Percentiles rank a stretch among this genome's conserved stretches.
phyloP scores from a whole-genome alignment of 192 early-diverging fungal species.

The Funneliformis mosseae region DNA sequence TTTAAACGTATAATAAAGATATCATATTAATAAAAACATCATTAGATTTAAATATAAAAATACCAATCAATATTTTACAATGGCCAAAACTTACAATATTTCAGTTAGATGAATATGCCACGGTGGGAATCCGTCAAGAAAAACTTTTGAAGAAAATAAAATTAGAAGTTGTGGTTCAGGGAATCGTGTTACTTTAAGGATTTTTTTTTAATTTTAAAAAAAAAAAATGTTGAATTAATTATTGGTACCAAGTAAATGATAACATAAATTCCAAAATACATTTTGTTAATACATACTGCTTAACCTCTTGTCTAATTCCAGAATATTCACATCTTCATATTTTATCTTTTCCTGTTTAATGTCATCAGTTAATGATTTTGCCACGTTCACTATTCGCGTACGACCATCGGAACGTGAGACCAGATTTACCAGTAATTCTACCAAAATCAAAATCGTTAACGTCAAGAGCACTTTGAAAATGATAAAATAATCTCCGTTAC shows the following conservation, averaged over 20 bases:
- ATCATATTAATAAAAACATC: not conserved
- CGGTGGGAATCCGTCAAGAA: constrained; percentile 47
- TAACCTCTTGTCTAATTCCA: constrained; percentile 18
- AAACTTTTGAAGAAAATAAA: constrained; percentile 44
- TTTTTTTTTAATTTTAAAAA: not conserved
- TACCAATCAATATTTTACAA: not conserved
- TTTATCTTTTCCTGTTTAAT: constrained; percentile 4
- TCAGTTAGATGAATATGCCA: constrained; percentile 51
- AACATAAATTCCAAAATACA: not conserved
- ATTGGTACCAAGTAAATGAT: not conserved
- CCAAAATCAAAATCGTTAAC: not conserved
- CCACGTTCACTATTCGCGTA: not conserved
- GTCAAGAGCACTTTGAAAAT: not conserved
- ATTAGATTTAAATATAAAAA: no score
- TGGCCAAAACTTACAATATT: constrained; percentile 41
- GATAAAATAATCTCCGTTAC: not conserved
- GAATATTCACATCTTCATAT: constrained; percentile 13
- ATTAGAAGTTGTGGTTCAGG: constrained; percentile 48
- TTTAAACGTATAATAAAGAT: constrained; percentile 15
- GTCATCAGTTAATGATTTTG: constrained; percentile 18
- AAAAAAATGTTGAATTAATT: not conserved
- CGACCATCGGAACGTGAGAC: constrained; percentile 26
- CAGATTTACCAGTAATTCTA: constrained; percentile 29
- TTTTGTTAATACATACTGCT: not conserved
- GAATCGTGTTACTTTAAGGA: constrained; percentile 27